Evolutionary conservation across 73 alveolate genomes (phyloP).

Genomic region (Paramecium pentaurelia): DNA sequence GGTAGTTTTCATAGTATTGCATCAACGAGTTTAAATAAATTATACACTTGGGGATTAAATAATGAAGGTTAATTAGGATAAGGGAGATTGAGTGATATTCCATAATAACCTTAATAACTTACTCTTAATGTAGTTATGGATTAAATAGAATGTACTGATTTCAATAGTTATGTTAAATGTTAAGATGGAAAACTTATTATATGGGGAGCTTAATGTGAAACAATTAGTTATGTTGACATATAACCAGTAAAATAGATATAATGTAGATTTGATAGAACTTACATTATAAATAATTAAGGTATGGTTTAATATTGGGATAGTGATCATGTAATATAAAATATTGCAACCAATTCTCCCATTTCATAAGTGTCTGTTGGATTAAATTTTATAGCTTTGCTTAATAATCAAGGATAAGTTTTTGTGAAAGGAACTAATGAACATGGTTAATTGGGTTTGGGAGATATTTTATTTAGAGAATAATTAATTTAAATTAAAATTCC

Average conservation of each 20-base stretch:
- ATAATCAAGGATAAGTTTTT: not conserved
- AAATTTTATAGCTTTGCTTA: not conserved
- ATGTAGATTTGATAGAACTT: conserved; percentile 80
- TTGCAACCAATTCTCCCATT: not conserved
- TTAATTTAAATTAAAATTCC: not conserved
- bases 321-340: not conserved
- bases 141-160: conserved; percentile 45
- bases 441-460: conserved; percentile 17
- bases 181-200: not conserved
- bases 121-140: not conserved
- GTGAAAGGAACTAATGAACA: not conserved
- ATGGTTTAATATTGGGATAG: conserved; percentile 81
- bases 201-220: not conserved
- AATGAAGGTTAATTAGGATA: conserved; percentile 91
- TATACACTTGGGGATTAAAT: conserved; percentile 88
- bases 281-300: conserved; percentile 75
- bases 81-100: conserved; percentile 76
- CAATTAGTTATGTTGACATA: conserved; percentile 16
- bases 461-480: not conserved
- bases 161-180: not conserved
- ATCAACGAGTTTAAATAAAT: conserved; percentile 68
- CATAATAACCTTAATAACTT: not conserved
- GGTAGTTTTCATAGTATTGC: conserved; percentile 84
- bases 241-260: conserved; percentile 69
- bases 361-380: not conserved